phyloP scores from a whole-genome alignment of 805 yeast genomes.

The Maudiozyma turicensis region DNA sequence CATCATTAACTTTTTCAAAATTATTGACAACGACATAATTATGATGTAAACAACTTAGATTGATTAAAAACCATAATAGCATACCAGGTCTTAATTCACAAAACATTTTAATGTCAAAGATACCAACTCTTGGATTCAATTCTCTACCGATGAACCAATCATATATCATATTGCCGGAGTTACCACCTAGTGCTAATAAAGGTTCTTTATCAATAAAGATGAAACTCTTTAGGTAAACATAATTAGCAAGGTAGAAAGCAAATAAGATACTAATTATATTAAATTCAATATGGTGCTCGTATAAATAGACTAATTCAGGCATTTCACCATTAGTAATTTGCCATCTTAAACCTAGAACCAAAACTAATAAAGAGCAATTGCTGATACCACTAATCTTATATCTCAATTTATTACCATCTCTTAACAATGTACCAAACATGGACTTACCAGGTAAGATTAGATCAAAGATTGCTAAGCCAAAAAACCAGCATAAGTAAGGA shows the following conservation, averaged over 20 bases:
- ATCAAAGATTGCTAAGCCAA: slow-evolving; percentile 53
- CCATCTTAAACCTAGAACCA: slow-evolving; percentile 43
- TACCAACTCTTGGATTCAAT: slow-evolving; percentile 74
- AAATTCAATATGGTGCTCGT: slow-evolving; percentile 57
- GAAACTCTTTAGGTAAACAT: slow-evolving; percentile 62
- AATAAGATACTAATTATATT: slow-evolving; percentile 54
- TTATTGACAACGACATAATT: slow-evolving; percentile 43
- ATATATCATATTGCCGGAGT: slow-evolving; percentile 61
- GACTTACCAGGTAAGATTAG: slow-evolving; percentile 53
- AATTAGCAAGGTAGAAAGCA: slow-evolving; percentile 51
- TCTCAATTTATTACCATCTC: slow-evolving; percentile 63
- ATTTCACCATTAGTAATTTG: slow-evolving; percentile 41
- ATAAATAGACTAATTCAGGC: slow-evolving; percentile 76
- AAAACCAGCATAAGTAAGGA: slow-evolving; percentile 67
- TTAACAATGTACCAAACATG: slow-evolving; percentile 54
- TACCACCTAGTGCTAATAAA: slow-evolving; percentile 79
- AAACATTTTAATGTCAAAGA: slow-evolving; percentile 80
- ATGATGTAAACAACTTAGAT: slow-evolving; percentile 70
- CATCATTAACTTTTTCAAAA: slow-evolving; percentile 53
- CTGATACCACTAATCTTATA: slow-evolving; percentile 79
- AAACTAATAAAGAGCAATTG: slow-evolving; percentile 35
- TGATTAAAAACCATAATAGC: slow-evolving; percentile 73
- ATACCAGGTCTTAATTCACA: slow-evolving; percentile 94
- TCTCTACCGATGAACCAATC: slow-evolving; percentile 98
- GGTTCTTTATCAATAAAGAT: slow-evolving; percentile 46